A percentile compares a stretch with the other conserved stretches of the same genome.
Evolutionary conservation across 805 yeast species (phyloP).

Genomic region (Blastobotrys mokoenaii): DNA sequence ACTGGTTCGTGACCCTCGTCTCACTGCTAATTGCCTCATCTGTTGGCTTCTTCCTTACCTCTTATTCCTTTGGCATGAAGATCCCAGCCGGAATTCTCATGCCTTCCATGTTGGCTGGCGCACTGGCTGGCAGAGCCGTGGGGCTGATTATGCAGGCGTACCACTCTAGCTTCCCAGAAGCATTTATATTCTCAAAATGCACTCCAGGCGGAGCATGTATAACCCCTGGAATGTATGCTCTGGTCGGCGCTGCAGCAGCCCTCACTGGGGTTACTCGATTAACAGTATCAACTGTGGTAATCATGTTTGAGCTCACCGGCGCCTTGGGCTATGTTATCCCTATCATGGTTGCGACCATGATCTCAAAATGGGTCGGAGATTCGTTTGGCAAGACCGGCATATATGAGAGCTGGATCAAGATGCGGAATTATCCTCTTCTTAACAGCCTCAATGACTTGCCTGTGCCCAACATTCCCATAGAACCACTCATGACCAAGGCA

Average conservation of each 20-base stretch:
- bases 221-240: conserved; percentile 82
- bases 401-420: conserved; percentile 51
- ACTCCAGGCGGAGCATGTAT: conserved; percentile 46
- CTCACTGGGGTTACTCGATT: conserved; percentile 74
- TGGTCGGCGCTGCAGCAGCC: conserved; percentile 80
- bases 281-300: conserved; percentile 72
- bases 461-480: conserved; percentile 32
- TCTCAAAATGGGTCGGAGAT: conserved; percentile 66
- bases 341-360: conserved; percentile 74
- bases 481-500: conserved; percentile 31
- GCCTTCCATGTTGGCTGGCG: conserved; percentile 96
- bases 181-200: conserved; percentile 31
- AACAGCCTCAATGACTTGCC: conserved; percentile 33
- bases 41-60: conserved; percentile 51
- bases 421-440: conserved; percentile 36
- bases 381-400: conserved; percentile 46
- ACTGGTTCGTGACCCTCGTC: conserved; percentile 17
- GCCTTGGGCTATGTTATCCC: conserved; percentile 79
- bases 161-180: conserved; percentile 32
- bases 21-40: conserved; percentile 33
- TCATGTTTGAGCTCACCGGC: conserved; percentile 77
- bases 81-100: conserved; percentile 96
- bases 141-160: conserved; percentile 61
- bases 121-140: conserved; percentile 81
- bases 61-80: conserved; percentile 60